phyloP scores from a whole-genome alignment of 306 rosid species.

The Acacia crassicarpa region DNA sequence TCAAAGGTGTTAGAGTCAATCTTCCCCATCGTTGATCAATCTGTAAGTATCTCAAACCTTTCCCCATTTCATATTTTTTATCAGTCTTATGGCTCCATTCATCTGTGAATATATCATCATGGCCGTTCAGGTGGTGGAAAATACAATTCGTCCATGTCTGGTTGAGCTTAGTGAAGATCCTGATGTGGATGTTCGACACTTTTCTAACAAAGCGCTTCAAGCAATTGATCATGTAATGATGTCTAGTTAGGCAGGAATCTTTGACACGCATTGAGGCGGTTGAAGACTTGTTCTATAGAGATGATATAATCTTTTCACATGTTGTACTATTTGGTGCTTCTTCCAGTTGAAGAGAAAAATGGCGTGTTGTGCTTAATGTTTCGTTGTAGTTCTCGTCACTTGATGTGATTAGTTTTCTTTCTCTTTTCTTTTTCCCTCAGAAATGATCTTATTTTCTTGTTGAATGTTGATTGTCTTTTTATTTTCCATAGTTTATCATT shows the following conservation, averaged over 20 bases:
- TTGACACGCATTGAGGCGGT: constrained; percentile 25
- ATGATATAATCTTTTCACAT: constrained; percentile 29
- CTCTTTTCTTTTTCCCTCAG: neutral
- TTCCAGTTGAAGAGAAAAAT: constrained; percentile 18
- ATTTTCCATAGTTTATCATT: neutral
- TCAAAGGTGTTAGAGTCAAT: constrained; percentile 91
- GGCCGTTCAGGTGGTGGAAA: constrained; percentile 78
- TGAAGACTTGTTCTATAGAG: constrained; percentile 23
- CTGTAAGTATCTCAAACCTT: constrained; percentile 54
- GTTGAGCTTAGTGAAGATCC: constrained; percentile 96
- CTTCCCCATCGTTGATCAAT: constrained; percentile 86
- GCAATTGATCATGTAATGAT: constrained; percentile 85
- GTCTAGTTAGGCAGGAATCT: constrained; percentile 63
- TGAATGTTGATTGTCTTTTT: neutral
- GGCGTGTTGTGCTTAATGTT: constrained; percentile 27
- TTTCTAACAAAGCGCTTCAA: constrained; percentile 86
- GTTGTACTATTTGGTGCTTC: constrained; percentile 31
- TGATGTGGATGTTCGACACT: constrained; percentile 90
- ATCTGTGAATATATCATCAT: constrained; percentile 19
- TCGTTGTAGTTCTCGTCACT: neutral
- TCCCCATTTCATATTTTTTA: neutral
- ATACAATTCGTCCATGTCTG: constrained; percentile 78
- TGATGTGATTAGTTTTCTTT: neutral
- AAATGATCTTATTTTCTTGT: neutral
- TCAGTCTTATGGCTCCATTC: neutral